Evolutionary conservation across 176 grass and related monocot species (phyloP).

Genomic region (Aegilops longissima): DNA sequence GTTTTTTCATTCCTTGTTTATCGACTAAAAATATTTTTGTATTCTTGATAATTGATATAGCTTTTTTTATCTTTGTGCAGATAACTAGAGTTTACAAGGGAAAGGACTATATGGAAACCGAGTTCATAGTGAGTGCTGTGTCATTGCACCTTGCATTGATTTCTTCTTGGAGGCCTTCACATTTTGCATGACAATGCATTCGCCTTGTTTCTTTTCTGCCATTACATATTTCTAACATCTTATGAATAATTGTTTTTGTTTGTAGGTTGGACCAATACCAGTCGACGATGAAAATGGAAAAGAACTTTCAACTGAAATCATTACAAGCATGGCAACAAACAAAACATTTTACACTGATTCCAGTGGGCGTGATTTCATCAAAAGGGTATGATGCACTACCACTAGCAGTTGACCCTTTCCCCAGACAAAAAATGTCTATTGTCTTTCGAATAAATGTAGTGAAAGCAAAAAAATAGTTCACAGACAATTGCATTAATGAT

Average conservation of each 20-base stretch:
- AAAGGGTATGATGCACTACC: conserved; percentile 55
- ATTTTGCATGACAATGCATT: conserved; percentile 20
- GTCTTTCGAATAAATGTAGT: background rate
- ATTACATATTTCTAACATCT: conserved; percentile 25
- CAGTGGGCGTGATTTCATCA: conserved; percentile 93
- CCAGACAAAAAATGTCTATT: background rate
- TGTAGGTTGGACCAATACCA: conserved; percentile 86
- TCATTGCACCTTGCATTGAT: conserved; percentile 21
- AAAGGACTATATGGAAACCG: conserved; percentile 86
- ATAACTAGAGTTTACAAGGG: conserved; percentile 81
- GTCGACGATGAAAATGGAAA: conserved; percentile 79
- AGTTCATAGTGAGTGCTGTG: conserved; percentile 71
- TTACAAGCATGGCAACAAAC: conserved; percentile 73
- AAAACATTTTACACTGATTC: conserved; percentile 97
- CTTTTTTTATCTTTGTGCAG: conserved; percentile 40
- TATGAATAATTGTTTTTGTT: conserved; percentile 24
- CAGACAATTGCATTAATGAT: background rate
- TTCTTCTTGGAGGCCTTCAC: background rate
- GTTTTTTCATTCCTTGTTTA: background rate
- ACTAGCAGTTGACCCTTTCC: background rate
- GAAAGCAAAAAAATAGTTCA: background rate
- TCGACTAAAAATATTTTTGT: background rate
- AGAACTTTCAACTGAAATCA: conserved; percentile 79
- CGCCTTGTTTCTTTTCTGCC: background rate
- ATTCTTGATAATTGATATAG: conserved; percentile 1